Percentiles rank a stretch among this genome's conserved stretches.
Evolutionary conservation across 73 alveolate genomes (phyloP).

Genomic region (Durusdinium trenchii): DNA sequence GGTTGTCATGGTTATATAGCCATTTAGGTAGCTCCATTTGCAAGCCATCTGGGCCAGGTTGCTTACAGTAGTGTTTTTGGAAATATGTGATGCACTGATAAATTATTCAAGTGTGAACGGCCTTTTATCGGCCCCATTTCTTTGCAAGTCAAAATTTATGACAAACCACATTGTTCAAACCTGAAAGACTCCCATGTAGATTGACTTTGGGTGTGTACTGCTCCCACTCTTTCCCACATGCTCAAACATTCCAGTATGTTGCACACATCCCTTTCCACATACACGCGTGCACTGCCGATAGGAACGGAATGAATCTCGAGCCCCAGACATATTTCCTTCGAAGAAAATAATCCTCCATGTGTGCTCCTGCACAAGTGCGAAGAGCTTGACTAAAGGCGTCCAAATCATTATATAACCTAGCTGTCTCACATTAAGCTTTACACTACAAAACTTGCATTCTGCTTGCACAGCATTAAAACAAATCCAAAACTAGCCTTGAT

Average conservation of each 20-base stretch:
- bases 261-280: background rate
- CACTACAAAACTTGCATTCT: background rate
- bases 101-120: too few relatives aligned
- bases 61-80: too few relatives aligned
- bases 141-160: too few relatives aligned
- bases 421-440: too few relatives aligned
- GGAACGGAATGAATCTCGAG: background rate
- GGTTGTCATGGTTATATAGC: too few relatives aligned
- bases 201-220: too few relatives aligned
- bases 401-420: background rate
- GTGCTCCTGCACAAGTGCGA: constrained; percentile 26
- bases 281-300: background rate
- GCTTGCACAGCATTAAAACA: background rate
- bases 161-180: too few relatives aligned
- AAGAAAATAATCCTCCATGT: constrained; percentile 62
- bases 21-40: too few relatives aligned
- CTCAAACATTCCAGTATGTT: background rate
- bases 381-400: background rate
- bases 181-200: too few relatives aligned
- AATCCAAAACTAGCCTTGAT: background rate
- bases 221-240: background rate
- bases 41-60: too few relatives aligned
- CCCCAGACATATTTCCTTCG: constrained; percentile 32
- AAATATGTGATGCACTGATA: too few relatives aligned
- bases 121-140: too few relatives aligned